Conservation (phyloP, 371 early-diverging fungal species). For the Sporodiniella umbellata region DNA sequence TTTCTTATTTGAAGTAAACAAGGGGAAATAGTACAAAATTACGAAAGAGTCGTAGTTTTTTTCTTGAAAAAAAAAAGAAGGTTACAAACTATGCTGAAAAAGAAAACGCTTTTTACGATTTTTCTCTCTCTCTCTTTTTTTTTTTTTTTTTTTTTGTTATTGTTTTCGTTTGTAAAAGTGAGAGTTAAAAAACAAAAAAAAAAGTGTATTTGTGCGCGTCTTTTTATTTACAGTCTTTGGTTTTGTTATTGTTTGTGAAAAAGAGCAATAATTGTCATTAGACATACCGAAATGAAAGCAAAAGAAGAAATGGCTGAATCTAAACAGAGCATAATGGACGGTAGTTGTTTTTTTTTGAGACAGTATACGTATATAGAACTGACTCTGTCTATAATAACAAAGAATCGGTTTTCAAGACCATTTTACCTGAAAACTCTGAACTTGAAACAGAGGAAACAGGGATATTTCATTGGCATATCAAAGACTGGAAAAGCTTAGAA, state of each 20-base stretch:
- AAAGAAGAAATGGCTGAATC: not conserved
- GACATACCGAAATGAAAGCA: not conserved
- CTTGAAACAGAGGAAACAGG: conserved; percentile 13
- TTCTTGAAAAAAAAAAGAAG: no score
- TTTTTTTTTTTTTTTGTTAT: no score
- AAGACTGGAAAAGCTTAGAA: conserved; percentile 23
- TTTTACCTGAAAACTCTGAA: conserved; percentile 16
- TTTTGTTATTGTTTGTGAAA: not conserved
- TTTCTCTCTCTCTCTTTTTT: no score
- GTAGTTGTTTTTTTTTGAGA: no score
- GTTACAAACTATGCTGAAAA: no score
- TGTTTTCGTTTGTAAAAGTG: no score
- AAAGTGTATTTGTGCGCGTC: not conserved
- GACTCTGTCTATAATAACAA: conserved; percentile 2
- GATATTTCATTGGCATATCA: conserved; percentile 19
- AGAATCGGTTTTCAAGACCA: conserved; percentile 8
- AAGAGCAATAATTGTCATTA: not conserved
- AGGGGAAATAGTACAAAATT: no score
- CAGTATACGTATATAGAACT: no score
- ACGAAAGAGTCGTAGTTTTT: no score
- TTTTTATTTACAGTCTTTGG: not conserved
- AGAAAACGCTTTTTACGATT: no score
- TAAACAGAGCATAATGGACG: conserved; percentile 4
- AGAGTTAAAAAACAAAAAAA: no score
- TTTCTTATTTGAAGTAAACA: no score